Evolutionary conservation across 768 basidiomycete species (phyloP).

Genomic region (Mycena rebaudengoi): DNA sequence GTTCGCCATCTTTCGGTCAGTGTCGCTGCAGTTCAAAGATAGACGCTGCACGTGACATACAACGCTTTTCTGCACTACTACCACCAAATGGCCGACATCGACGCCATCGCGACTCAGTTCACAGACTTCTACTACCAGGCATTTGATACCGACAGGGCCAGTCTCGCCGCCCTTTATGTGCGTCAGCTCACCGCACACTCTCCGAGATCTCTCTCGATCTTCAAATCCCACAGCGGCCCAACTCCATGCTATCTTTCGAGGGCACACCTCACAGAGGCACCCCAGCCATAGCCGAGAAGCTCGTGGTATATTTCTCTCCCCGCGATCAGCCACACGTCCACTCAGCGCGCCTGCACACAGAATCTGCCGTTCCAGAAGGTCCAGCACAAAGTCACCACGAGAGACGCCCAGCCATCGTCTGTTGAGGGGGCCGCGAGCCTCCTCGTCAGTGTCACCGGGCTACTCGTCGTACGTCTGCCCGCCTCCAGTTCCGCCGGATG

Average conservation of each 20-base stretch:
- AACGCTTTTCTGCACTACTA: too few relatives aligned
- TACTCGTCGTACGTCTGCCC: slow-evolving; percentile 65
- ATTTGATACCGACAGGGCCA: slow-evolving; percentile 71
- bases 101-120: slow-evolving; percentile 80
- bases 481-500: neutral
- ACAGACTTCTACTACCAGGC: slow-evolving; percentile 83
- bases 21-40: too few relatives aligned
- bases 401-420: slow-evolving; percentile 89
- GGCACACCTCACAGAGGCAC: slow-evolving; percentile 63
- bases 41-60: too few relatives aligned
- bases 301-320: slow-evolving; percentile 44
- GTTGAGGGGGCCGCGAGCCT: slow-evolving; percentile 60
- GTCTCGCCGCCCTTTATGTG: slow-evolving; percentile 80
- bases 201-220: slow-evolving; percentile 37
- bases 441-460: slow-evolving; percentile 90
- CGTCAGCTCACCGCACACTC: slow-evolving; percentile 42
- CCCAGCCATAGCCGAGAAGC: slow-evolving; percentile 70
- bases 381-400: slow-evolving; percentile 80
- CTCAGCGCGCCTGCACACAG: too few relatives aligned
- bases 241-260: slow-evolving; percentile 91
- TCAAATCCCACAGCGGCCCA: slow-evolving; percentile 61
- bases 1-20: too few relatives aligned
- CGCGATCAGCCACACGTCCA: neutral
- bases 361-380: slow-evolving; percentile 84
- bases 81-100: slow-evolving; percentile 77